Evolutionary conservation across 2,329 filamentous ascomycete genomes (phyloP).

Genomic region (Dactylonectria estremocensis): DNA sequence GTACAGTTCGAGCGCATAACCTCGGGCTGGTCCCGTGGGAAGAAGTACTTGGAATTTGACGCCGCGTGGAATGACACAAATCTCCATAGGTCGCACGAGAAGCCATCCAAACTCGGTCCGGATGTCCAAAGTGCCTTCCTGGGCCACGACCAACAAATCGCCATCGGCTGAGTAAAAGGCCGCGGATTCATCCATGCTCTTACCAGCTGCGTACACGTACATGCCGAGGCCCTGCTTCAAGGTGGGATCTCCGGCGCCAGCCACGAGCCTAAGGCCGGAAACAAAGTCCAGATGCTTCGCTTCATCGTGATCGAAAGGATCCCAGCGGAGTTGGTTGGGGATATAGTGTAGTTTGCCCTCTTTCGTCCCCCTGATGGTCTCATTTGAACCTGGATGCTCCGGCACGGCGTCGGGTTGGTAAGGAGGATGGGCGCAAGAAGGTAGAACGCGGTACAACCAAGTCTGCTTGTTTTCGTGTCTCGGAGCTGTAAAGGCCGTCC

Average conservation of each 20-base stretch:
- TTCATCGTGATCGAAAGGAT: conserved; percentile 82
- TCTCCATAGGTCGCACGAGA: conserved; percentile 84
- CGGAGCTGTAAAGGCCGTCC: conserved; percentile 80
- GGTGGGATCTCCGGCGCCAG: conserved; percentile 84
- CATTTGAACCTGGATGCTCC: conserved; percentile 43
- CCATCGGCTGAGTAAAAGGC: conserved; percentile 91
- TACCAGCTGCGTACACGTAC: conserved; percentile 84
- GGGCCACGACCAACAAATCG: conserved; percentile 82
- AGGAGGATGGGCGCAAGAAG: conserved; percentile 73
- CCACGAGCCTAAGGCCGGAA: conserved; percentile 77
- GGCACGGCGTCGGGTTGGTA: conserved; percentile 63
- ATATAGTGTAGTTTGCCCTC: conserved; percentile 53
- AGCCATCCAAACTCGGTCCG: conserved; percentile 83
- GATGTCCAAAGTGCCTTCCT: conserved; percentile 82
- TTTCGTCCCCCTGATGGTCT: conserved; percentile 41
- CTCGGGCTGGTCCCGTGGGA: conserved; percentile 72
- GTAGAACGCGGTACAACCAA: conserved; percentile 80
- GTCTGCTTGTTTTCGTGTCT: conserved; percentile 79
- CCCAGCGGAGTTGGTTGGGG: conserved; percentile 89
- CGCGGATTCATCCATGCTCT: conserved; percentile 80
- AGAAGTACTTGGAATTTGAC: conserved; percentile 82
- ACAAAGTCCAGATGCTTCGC: conserved; percentile 65
- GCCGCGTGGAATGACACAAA: conserved; percentile 82
- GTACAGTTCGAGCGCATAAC: conserved; percentile 84
- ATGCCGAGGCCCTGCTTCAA: conserved; percentile 86